Base-by-base conservation (phyloP, 768 basidiomycete genomes). In the Hypholoma fasciculare region DNA sequence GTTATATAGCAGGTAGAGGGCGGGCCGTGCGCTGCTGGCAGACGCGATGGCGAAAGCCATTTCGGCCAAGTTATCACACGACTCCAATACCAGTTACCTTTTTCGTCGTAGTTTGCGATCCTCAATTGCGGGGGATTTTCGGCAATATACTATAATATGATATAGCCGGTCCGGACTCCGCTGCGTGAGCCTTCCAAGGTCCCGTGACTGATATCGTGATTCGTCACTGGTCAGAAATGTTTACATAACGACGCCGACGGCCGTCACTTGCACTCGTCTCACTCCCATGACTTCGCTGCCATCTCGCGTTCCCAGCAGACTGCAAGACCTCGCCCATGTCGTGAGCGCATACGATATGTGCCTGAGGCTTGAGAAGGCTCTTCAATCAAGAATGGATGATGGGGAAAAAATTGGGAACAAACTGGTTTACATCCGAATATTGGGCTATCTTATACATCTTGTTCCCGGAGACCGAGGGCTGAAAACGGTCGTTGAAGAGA, bases 371-470 rank as follows among this genome's bases (percentile, higher is more conserved):
- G 64, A 70, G 61, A 51, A 42, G 1, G 54, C 61, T 54, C 61
- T 67, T 58, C 62, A 63, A 37, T 34, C n/a, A 30, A 52, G 50
- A 27, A 26, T 53, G 36, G 49, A 60, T 30, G 51, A 54, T 7
- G 54, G 57, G n/a, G 42, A 60, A 23, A 44, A 66, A 26, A 36
- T 63, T 43, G 57, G 23, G 52, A 64, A 60, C 1, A 42, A 64
- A 37, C 14, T 70, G n/a, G 47, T 67, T 19, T 66, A 60, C 61
- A 54, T 63, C 55, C 64, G 65, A 56, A 63, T 68, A 47, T 60
- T 66, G 60, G 67, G 67, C 53, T 66, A 65, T 58, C 65, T 70
- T 46, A 52, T 70, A 26, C 61, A 64, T 58, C 60, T 54, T 26
- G 54, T 60, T 20, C 65, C 62, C 3, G 59, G 58, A 26, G 59